Base-by-base conservation (phyloP, 2,329 filamentous ascomycete species). In the Verruconis gallopava region DNA sequence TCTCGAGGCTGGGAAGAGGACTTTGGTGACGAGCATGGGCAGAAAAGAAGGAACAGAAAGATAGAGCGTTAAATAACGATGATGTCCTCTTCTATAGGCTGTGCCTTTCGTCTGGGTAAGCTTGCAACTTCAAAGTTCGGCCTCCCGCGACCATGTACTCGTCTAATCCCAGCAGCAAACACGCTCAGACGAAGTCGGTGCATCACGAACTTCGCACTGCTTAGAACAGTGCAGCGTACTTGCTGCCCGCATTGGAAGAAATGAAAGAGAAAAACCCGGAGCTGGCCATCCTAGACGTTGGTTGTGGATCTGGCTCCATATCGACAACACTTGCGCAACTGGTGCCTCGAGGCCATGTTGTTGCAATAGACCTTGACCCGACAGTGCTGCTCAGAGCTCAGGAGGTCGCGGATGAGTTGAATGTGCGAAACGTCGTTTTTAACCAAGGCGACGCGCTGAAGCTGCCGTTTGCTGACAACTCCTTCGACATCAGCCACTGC, bases 401-500 rank as follows among this genome's bases (percentile, higher is more conserved):
- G 17, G 55, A 53, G 19, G 15, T 38, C 20, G 37, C 37, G 9
- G 20, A 38, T 9, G 18, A 20, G 18, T 50, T 53, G 15, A 60
- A 60, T 15, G 55, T 66, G 39, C 15, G 12, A 22, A 38, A 38
- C 18, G 19, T 38, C 20, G 37, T 21, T 5, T 65, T 64, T 40
- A 53, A 56, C 25, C 51, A 60, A 22, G 57, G 60, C 2, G 58
- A 64, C 56, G 67, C 63, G 4, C 61, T 12, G 9, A 17, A 65
- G 46, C 59, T 69, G 40, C 44, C 56, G 2, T 67, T 62, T 36
- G 46, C 58, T 2, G 67, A 75, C 43, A 60, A 58, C 20, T 52
- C 60, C 3, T 79, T 78, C 47, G 75, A 79, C 48, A 53, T 79
- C n/a, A 72, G 77, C 4, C 68, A 71, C 49, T 67, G 65, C 18